Evolutionary conservation across 2,329 filamentous ascomycete genomes (phyloP).

Genomic region (Colletotrichum euphorbiae): DNA sequence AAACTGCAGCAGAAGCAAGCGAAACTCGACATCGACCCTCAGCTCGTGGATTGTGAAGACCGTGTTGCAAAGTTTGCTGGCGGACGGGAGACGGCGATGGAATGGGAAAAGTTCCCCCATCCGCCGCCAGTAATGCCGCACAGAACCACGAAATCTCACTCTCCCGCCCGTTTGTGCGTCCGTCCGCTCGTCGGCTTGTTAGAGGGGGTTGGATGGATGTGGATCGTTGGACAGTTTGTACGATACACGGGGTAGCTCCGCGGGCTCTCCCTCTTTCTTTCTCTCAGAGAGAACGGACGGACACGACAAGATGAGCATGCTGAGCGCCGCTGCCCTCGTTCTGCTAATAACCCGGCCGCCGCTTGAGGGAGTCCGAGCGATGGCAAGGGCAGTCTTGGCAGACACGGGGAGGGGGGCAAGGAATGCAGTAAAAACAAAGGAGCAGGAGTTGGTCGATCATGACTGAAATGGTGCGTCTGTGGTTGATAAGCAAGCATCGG

Average conservation of each 20-base stretch:
- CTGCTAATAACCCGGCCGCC: constrained; percentile 13
- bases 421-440: constrained; percentile 13
- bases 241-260: too few relatives aligned
- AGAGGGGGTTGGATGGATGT: background rate
- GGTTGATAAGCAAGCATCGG: constrained; percentile 27
- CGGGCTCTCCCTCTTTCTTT: too few relatives aligned
- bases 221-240: background rate
- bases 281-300: constrained; percentile 17
- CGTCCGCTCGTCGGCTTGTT: constrained; percentile 23
- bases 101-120: constrained; percentile 1
- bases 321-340: constrained; percentile 3
- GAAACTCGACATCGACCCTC: constrained; percentile 11
- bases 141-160: constrained; percentile 3
- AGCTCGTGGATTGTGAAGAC: constrained; percentile 15
- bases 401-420: constrained; percentile 3
- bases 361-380: constrained; percentile 30
- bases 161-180: background rate
- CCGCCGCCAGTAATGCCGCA: constrained; percentile 8
- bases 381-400: constrained; percentile 24
- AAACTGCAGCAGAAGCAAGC: constrained; percentile 25
- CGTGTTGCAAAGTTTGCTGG: constrained; percentile 18
- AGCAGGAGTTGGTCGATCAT: constrained; percentile 14
- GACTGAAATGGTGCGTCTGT: constrained; percentile 11
- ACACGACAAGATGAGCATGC: constrained; percentile 25
- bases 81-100: background rate